phyloP scores from a whole-genome alignment of 2,329 filamentous ascomycete species.

The Shiraia sp. region DNA sequence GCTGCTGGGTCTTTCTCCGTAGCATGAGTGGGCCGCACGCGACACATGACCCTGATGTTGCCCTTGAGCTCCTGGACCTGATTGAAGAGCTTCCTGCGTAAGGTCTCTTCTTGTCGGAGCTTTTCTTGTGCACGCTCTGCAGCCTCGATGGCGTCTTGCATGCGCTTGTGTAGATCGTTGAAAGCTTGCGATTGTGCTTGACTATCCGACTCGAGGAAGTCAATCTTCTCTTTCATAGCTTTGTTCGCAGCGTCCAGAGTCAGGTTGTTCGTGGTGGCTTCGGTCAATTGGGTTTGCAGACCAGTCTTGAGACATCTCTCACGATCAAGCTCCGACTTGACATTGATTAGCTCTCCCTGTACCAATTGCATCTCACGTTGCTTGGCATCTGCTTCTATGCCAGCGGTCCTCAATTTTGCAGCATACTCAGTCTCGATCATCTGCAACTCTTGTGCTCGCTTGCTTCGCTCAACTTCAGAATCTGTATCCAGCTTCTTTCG shows the following conservation, averaged over 20 bases:
- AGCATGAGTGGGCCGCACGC: slow-evolving; percentile 76
- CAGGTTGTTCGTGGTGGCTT: slow-evolving; percentile 45
- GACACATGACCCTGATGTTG: slow-evolving; percentile 97
- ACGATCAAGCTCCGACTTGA: slow-evolving; percentile 49
- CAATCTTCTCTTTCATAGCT: slow-evolving; percentile 77
- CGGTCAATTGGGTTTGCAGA: slow-evolving; percentile 58
- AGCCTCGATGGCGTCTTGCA: slow-evolving; percentile 74
- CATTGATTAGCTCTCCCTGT: slow-evolving; percentile 56
- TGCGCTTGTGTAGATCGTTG: slow-evolving; percentile 75
- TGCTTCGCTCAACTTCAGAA: slow-evolving; percentile 66
- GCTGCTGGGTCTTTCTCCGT: slow-evolving; percentile 66
- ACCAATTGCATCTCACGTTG: slow-evolving; percentile 57
- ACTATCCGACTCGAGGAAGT: slow-evolving; percentile 87
- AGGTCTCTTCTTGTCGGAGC: slow-evolving; percentile 85
- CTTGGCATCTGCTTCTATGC: slow-evolving; percentile 61
- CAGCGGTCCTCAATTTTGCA: slow-evolving; percentile 61
- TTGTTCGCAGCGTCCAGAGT: slow-evolving; percentile 75
- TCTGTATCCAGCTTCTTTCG: slow-evolving; percentile 66
- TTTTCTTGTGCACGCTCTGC: slow-evolving; percentile 77
- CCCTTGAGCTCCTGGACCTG: slow-evolving; percentile 97
- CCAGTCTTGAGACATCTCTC: slow-evolving; percentile 66
- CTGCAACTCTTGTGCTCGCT: slow-evolving; percentile 64
- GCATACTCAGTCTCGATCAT: slow-evolving; percentile 62
- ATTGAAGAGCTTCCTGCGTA: slow-evolving; percentile 91
- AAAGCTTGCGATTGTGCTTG: slow-evolving; percentile 88